A percentile compares a stretch with the other conserved stretches of the same genome.
Evolutionary conservation across 257 asterid species (phyloP).

Genomic region (Scutellaria barbata): DNA sequence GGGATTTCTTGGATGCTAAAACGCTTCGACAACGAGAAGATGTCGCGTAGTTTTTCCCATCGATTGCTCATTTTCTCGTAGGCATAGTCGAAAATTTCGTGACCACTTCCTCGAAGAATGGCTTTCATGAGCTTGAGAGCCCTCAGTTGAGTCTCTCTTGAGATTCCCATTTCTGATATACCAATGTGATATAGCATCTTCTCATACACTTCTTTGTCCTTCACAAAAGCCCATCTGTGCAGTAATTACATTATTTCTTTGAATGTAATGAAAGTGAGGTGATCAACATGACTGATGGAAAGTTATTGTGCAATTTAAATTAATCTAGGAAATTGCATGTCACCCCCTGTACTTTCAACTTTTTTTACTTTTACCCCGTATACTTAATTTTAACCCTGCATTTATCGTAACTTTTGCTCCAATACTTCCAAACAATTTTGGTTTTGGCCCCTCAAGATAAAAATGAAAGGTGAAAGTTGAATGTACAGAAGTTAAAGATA

Average conservation of each 20-base stretch:
- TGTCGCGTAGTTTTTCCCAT: conserved; percentile 53
- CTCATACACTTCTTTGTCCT: conserved; percentile 50
- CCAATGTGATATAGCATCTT: conserved; percentile 39
- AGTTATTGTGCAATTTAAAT: no score
- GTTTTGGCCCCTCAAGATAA: no score
- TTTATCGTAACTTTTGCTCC: no score
- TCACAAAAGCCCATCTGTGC: conserved; percentile 75
- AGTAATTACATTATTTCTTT: neutral
- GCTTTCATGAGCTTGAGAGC: conserved; percentile 60
- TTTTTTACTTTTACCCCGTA: no score
- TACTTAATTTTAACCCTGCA: no score
- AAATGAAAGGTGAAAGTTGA: no score
- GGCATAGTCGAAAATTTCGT: conserved; percentile 55
- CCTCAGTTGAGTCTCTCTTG: conserved; percentile 68
- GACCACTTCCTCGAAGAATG: conserved; percentile 32
- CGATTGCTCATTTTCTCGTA: conserved; percentile 55
- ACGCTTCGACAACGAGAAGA: conserved; percentile 50
- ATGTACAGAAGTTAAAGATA: no score
- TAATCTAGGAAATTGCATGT: no score
- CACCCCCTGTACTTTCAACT: no score
- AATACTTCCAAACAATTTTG: no score
- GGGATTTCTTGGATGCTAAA: conserved; percentile 60
- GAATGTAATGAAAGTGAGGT: no score
- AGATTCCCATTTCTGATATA: conserved; percentile 52
- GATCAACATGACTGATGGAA: no score